Evolutionary conservation across 164 flowering plant species (phyloP).

Genomic region (Sedum album): DNA sequence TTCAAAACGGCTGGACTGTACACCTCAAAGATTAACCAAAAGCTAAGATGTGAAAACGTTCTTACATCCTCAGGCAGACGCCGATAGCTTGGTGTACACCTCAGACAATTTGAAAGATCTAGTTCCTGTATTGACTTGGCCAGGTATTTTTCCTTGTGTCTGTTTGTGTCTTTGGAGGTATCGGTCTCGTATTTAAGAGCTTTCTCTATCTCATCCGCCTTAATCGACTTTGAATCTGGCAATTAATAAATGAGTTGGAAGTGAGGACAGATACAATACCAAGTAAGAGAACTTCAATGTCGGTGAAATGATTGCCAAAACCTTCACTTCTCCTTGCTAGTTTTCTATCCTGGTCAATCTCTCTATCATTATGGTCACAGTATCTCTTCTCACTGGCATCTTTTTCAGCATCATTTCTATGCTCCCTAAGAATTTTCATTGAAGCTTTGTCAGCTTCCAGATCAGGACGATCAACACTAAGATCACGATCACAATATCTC

Average conservation of each 20-base stretch:
- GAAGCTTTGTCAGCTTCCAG: conserved; percentile 45
- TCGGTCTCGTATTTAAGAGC: conserved; percentile 27
- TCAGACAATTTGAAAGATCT: conserved; percentile 50
- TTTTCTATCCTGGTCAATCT: conserved; percentile 40
- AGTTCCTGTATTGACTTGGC: conserved; percentile 63
- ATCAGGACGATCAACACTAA: conserved; percentile 49
- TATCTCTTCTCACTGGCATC: conserved; percentile 39
- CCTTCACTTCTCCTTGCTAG: conserved; percentile 43
- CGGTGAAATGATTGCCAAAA: conserved; percentile 24
- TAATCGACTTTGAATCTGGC: background rate
- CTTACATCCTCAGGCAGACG: conserved; percentile 62
- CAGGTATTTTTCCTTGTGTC: conserved; percentile 41
- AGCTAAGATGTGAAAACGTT: background rate
- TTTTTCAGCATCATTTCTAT: conserved; percentile 41
- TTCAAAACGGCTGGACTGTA: background rate
- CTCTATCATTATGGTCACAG: conserved; percentile 49
- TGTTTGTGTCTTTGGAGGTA: conserved; percentile 45
- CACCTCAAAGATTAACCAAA: background rate
- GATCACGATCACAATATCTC: conserved; percentile 38
- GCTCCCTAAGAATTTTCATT: conserved; percentile 42
- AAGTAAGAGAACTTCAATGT: conserved; percentile 18
- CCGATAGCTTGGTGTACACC: conserved; percentile 66
- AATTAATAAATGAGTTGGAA: background rate
- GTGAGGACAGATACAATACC: too few relatives aligned
- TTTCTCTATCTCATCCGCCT: background rate